These are phyloP conservation scores for Hysterangium stoloniferum DNA, from an alignment of 768 basidiomycete genomes.

Conservation along the genomic window DNA sequence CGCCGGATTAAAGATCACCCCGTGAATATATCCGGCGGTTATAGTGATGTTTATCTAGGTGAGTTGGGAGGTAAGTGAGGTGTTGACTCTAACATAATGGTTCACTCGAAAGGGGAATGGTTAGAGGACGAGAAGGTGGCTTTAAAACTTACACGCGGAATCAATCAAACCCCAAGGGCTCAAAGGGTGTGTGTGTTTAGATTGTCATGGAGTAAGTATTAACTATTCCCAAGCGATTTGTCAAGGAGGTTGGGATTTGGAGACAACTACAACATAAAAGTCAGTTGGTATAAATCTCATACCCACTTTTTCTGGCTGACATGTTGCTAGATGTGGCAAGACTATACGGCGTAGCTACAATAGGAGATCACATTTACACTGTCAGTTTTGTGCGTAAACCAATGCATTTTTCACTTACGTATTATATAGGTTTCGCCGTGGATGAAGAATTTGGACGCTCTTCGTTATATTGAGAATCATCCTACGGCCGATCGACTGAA, in stretches of 20 bases:
- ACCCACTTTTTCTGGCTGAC: neutral
- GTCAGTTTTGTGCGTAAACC: slow-evolving; percentile 22
- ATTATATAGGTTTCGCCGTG: slow-evolving; percentile 35
- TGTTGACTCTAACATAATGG: neutral
- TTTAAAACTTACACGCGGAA: slow-evolving; percentile 29
- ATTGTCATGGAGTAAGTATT: neutral
- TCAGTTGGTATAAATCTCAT: neutral
- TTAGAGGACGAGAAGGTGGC: slow-evolving; percentile 34
- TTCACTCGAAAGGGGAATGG: slow-evolving; percentile 31
- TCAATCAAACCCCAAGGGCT: slow-evolving; percentile 27
- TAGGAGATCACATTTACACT: slow-evolving; percentile 27
- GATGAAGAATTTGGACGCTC: slow-evolving; percentile 36
- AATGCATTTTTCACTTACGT: no score
- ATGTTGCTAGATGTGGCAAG: slow-evolving; percentile 28
- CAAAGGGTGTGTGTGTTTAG: slow-evolving; percentile 23
- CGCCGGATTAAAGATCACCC: slow-evolving; percentile 22
- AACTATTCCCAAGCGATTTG: slow-evolving; percentile 29
- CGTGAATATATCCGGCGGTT: slow-evolving; percentile 27
- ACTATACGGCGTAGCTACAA: slow-evolving; percentile 30
- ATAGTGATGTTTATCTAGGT: slow-evolving; percentile 35
- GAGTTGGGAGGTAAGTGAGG: slow-evolving; percentile 1
- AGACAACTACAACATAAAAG: slow-evolving; percentile 29
- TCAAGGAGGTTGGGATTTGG: slow-evolving; percentile 37
- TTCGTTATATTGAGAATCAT: slow-evolving; percentile 27
- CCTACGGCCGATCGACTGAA: slow-evolving; percentile 29